phyloP scores from a whole-genome alignment of 2,329 filamentous ascomycete species.

The Botrytis paeoniae region DNA sequence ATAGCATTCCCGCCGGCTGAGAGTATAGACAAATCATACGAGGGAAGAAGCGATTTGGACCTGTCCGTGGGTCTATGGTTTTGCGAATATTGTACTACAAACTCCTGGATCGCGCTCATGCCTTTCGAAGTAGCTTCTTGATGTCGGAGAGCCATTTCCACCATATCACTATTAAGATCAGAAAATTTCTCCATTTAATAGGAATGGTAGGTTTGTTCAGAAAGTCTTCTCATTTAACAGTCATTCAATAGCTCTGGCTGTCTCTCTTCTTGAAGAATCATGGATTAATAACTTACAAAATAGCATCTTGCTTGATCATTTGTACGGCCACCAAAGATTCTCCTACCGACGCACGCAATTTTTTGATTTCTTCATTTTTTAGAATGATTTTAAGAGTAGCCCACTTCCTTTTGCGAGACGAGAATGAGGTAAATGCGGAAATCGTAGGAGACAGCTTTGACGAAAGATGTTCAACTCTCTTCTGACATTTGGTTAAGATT shows the following conservation, averaged over 20 bases:
- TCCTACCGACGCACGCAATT: neutral
- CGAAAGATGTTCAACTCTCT: neutral
- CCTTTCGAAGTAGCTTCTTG: slow-evolving; percentile 7
- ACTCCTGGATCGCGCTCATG: slow-evolving; percentile 1
- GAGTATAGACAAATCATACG: neutral
- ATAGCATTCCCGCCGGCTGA: neutral
- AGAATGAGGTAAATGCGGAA: neutral
- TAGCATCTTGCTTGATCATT: neutral
- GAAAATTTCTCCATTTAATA: neutral
- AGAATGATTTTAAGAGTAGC: neutral
- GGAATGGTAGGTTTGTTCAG: neutral
- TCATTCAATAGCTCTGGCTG: neutral
- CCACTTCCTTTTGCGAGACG: neutral
- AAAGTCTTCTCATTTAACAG: neutral
- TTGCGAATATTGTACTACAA: neutral
- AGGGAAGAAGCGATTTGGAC: neutral
- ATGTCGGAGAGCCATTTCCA: neutral
- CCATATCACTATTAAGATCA: neutral
- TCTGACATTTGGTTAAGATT: neutral
- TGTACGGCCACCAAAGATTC: neutral
- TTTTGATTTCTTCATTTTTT: slow-evolving; percentile 1
- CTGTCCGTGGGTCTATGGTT: neutral
- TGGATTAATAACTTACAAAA: neutral
- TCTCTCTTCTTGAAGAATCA: neutral
- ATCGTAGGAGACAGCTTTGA: neutral